Conservation (phyloP, 2,329 filamentous ascomycete genomes). For the Plenodomus tracheiphilus region DNA sequence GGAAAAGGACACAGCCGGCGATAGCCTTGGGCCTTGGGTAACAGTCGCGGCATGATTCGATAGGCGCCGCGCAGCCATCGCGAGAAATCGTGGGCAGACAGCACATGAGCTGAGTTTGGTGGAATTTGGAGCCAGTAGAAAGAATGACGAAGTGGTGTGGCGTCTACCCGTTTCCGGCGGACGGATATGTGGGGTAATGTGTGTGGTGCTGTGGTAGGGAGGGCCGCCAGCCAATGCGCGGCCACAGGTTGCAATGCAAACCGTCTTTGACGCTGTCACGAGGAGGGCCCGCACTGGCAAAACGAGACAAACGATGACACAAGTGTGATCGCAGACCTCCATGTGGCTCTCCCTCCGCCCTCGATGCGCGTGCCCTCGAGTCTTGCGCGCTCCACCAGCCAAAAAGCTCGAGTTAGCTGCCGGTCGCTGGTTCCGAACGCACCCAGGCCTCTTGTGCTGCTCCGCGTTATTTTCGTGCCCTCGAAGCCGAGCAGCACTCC, state of each 20-base stretch:
- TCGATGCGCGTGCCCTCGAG: slow-evolving; percentile 11
- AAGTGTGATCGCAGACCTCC: slow-evolving; percentile 9
- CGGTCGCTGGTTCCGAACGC: slow-evolving; percentile 24
- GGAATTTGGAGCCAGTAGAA: slow-evolving; percentile 14
- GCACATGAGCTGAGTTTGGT: not conserved
- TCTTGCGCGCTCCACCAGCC: slow-evolving; percentile 7
- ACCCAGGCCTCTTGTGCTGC: slow-evolving; percentile 19
- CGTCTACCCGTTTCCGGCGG: slow-evolving; percentile 23
- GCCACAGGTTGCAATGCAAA: slow-evolving; percentile 5
- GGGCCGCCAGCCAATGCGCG: slow-evolving; percentile 15
- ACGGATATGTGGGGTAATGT: slow-evolving; percentile 14
- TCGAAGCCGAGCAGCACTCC: slow-evolving; percentile 25
- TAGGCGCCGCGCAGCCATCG: not conserved
- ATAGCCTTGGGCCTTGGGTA: slow-evolving; percentile 10
- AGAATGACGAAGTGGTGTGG: slow-evolving; percentile 22
- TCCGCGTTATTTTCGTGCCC: slow-evolving; percentile 37
- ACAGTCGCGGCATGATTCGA: not conserved
- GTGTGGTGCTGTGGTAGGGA: not conserved
- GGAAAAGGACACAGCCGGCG: slow-evolving; percentile 8
- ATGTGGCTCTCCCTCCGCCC: not conserved
- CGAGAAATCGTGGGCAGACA: not conserved
- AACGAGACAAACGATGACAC: slow-evolving; percentile 12
- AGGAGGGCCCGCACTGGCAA: slow-evolving; percentile 3
- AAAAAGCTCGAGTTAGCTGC: slow-evolving; percentile 19
- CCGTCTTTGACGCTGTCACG: slow-evolving; percentile 12